Evolutionary conservation across 441 rosid species (phyloP), one percentile per base, ranked within the genome.

Genomic region (Sinapis alba): DNA sequence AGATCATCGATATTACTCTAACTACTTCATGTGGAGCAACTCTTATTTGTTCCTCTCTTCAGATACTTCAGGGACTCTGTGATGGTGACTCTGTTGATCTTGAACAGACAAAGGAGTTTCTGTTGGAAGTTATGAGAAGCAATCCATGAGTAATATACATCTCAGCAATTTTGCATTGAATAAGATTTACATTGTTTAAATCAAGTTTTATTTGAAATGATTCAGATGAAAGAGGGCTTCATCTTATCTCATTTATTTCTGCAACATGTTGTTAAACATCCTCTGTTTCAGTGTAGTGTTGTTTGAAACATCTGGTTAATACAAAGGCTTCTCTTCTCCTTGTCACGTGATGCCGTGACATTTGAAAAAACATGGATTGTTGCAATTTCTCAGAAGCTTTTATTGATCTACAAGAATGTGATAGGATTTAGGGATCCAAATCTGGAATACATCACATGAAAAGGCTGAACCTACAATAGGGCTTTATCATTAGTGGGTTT

Each of bases 41-140:
- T 77, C 84, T 90, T 9, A 69, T 92, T 51, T 79, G 85, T 11
- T 83, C 96, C 28, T 88, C 86, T 59, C 38, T 90, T 75, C 83
- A 86, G 82, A 90, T 84, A 16, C 84, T 81, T 79, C 84, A 94
- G 86, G 87, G 82, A 45, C 65, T 67, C 19, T 72, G 69, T 58
- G 88, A 84, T 27, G 79, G 74, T 50, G 72, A 65, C 62, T 67
- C 26, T 20, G 81, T 80, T 16, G 53, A 75, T 71, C 76, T 80
- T 65, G 70, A 85, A 58, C 83, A 79, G 72, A 80, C 80, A 6
- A 85, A 69, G 63, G 80, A 87, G 9, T 71, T 86, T 65, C 85
- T 90, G 30, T 73, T 68, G 57, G 86, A 90, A 72, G 87, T 87
- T 27, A 75, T 90, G 74, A 80, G 71, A 74, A 68, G 68, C 82